Percentiles rank a stretch among this genome's conserved stretches.
Conservation (phyloP, 1,284 basidiomycete genomes). For the Vanrija sp. region DNA sequence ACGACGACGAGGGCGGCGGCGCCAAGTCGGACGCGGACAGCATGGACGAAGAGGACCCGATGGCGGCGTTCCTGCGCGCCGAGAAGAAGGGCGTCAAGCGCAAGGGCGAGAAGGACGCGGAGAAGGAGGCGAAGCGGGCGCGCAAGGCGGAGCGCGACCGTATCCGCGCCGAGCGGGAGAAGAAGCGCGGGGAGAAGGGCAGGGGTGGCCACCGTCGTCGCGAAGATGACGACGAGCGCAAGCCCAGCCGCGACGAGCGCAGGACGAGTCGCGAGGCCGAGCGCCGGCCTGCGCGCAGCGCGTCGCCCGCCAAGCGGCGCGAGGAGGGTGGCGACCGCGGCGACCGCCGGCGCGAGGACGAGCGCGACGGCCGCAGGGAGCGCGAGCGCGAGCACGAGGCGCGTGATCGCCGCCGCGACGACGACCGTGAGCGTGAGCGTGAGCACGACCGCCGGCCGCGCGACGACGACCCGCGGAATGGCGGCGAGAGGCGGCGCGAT, state of each 20-base stretch:
- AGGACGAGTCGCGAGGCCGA: not conserved
- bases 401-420: not conserved
- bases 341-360: not conserved
- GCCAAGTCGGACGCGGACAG: constrained; percentile 60
- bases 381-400: not conserved
- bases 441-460: not conserved
- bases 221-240: not conserved
- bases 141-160: constrained; percentile 30
- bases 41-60: constrained; percentile 94
- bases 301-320: not conserved
- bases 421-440: not conserved
- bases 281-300: not conserved
- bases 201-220: not conserved
- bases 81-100: constrained; percentile 56
- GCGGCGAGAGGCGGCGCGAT: too few relatives aligned
- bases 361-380: constrained; percentile 4
- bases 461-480: too few relatives aligned
- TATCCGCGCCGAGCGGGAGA: constrained; percentile 21
- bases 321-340: not conserved
- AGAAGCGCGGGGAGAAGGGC: constrained; percentile 14
- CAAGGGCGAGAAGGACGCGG: constrained; percentile 63
- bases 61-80: constrained; percentile 75
- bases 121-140: constrained; percentile 54
- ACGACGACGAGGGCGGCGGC: constrained; percentile 51
- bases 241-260: not conserved